Percentiles rank a stretch among this genome's conserved stretches.
Conservation (phyloP, 805 yeast genomes). For the Saccharomycopsis microspora region DNA sequence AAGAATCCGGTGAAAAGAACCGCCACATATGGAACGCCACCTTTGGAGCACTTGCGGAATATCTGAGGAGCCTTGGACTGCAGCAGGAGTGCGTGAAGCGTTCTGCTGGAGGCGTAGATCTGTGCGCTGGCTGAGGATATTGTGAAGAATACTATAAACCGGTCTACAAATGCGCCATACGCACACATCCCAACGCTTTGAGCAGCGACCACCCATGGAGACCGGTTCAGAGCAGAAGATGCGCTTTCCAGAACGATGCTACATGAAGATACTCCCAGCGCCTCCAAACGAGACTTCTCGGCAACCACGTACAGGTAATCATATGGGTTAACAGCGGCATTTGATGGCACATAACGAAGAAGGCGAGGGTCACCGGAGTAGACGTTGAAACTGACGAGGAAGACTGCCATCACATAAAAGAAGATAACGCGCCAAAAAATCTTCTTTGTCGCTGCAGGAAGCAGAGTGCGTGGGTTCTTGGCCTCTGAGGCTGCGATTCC, state of each 20-base stretch:
- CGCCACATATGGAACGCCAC: conserved; percentile 63
- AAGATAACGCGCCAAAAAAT: conserved; percentile 62
- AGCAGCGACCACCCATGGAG: conserved; percentile 50
- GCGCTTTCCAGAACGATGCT: conserved; percentile 17
- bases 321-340: conserved; percentile 10
- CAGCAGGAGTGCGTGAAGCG: conserved; percentile 41
- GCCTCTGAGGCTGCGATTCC: conserved; percentile 81
- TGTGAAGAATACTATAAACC: conserved; percentile 41
- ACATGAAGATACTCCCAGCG: conserved; percentile 8
- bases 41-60: conserved; percentile 44
- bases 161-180: conserved; percentile 36
- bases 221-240: conserved; percentile 30
- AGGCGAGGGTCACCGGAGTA: conserved; percentile 73
- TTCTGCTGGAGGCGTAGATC: conserved; percentile 44
- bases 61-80: conserved; percentile 48
- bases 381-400: conserved; percentile 59
- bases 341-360: conserved; percentile 32
- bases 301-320: conserved; percentile 22
- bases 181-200: conserved; percentile 41
- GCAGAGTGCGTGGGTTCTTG: conserved; percentile 63
- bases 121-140: conserved; percentile 44
- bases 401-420: conserved; percentile 54
- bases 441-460: conserved; percentile 66
- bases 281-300: conserved; percentile 18
- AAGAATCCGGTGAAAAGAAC: conserved; percentile 53